Evolutionary conservation across 306 rosid species (phyloP), one percentile per base, ranked within the genome.

Genomic region (Inga oerstediana): DNA sequence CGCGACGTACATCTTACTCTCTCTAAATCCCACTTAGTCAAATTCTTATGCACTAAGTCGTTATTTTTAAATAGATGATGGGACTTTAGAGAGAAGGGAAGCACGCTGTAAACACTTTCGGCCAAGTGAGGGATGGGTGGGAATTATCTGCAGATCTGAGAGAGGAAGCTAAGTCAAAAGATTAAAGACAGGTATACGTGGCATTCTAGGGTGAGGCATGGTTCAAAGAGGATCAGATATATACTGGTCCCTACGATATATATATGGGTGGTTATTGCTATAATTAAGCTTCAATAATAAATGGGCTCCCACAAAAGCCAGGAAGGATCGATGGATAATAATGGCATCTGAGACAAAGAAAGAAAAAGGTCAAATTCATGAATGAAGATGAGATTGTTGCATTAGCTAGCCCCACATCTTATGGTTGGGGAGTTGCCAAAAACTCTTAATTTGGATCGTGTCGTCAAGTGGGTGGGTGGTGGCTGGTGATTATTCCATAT

Each of bases 71-170:
- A 39, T 8, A 39, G 43, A 5, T 39, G 43, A 5, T 39, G 24
- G 79, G 51, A 73, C 82, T 81, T 54, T 58, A 78, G 19, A 5
- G n/a, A 8, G 34, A 64, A 61, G 7, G 43, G 8, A 39, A 39
- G 43, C 68, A 74, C 41, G 62, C 48, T 85, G 76, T 85, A 69
- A 27, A 3, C 68, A 62, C 88, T 90, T 83, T 86, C 82, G 82
- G 86, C 89, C 2, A 54, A 19, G 24, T 54, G 61, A 54, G 43
- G 43, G 65, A 35, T 35, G 44, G 72, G n/a, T 51, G 61, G 61
- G 61, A 19, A 16, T 51, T 51, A 19, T 10, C 61, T 7, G 61
- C 61, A 54, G 61, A 54, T 51, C 58, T 51, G 58, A 51, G 58
- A 17, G 24, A 54, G 22, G 24, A 7, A 67, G 66, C 30, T 43